Conservation (phyloP, 352 stramenopile genomes). For the Globisporangium perplexum region DNA sequence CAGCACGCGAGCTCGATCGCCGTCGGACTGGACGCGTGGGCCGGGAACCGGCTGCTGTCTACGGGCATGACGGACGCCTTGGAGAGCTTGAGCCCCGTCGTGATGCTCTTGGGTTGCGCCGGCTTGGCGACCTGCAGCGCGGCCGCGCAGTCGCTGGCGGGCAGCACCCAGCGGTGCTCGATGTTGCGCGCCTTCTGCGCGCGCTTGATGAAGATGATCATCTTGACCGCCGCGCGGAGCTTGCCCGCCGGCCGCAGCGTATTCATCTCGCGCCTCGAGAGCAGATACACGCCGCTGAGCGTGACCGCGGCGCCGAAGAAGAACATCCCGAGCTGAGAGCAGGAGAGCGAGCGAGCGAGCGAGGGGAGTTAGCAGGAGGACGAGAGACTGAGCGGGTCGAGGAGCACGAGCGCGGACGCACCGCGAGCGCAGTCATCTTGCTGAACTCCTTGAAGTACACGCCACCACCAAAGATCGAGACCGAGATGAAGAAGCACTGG, state of each 20-base stretch:
- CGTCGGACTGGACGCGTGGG: not conserved
- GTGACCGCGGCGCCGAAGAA: constrained; percentile 64
- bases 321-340: constrained; percentile 52
- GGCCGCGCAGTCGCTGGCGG: constrained; percentile 1
- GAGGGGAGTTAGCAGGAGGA: not conserved
- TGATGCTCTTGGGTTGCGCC: constrained; percentile 3
- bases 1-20: constrained; percentile 11
- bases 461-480: constrained; percentile 84
- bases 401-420: constrained; percentile 9
- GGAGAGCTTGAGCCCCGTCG: constrained; percentile 21
- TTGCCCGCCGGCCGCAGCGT: constrained; percentile 34
- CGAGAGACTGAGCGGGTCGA: not conserved
- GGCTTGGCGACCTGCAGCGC: constrained; percentile 1
- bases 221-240: constrained; percentile 42
- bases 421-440: constrained; percentile 36
- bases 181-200: constrained; percentile 50
- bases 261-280: constrained; percentile 68
- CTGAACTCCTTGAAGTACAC: constrained; percentile 88
- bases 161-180: constrained; percentile 36
- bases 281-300: constrained; percentile 60
- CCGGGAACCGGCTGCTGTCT: constrained; percentile 10
- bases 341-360: not conserved
- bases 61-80: constrained; percentile 67
- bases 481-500: constrained; percentile 89
- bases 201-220: constrained; percentile 66